Evolutionary conservation across 2,329 filamentous ascomycete species (phyloP).

Genomic region (Sordariomycetes sp.): DNA sequence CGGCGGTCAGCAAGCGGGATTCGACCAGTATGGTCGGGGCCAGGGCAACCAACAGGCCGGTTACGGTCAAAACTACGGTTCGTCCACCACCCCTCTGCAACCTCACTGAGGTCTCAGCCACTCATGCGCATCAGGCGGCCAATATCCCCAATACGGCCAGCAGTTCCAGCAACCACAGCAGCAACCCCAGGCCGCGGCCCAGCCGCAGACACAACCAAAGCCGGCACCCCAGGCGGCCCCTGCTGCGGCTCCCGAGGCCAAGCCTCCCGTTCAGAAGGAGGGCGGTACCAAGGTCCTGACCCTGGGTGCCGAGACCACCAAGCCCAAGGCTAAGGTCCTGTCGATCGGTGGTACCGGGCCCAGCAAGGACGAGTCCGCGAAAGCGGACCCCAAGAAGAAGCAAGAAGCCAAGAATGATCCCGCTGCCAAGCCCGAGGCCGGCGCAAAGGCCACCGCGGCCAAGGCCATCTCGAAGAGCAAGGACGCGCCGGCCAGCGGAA

Average conservation of each 20-base stretch:
- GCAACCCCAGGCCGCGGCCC: slow-evolving; percentile 26
- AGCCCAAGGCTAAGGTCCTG: slow-evolving; percentile 38
- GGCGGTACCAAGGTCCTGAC: slow-evolving; percentile 61
- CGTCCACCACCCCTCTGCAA: not conserved
- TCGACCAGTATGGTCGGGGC: slow-evolving; percentile 43
- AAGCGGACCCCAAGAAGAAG: slow-evolving; percentile 26
- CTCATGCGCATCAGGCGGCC: slow-evolving; percentile 7
- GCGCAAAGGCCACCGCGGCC: slow-evolving; percentile 71
- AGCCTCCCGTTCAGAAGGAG: slow-evolving; percentile 43
- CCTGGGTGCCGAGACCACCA: slow-evolving; percentile 51
- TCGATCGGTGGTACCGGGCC: slow-evolving; percentile 23
- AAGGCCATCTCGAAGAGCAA: slow-evolving; percentile 92
- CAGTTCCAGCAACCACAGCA: slow-evolving; percentile 33
- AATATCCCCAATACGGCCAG: slow-evolving; percentile 42
- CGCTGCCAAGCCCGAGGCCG: slow-evolving; percentile 49
- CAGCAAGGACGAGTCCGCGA: slow-evolving; percentile 13
- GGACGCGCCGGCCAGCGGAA: slow-evolving; percentile 39
- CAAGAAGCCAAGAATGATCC: slow-evolving; percentile 29
- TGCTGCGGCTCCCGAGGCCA: slow-evolving; percentile 34
- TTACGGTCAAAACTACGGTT: slow-evolving; percentile 31
- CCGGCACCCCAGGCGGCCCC: slow-evolving; percentile 28
- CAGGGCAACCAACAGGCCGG: slow-evolving; percentile 39
- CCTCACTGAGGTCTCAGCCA: not conserved
- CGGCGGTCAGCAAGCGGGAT: slow-evolving; percentile 32
- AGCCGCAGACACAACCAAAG: slow-evolving; percentile 30